phyloP scores from a whole-genome alignment of 345 rosid species.

The Lepidium didymum region DNA sequence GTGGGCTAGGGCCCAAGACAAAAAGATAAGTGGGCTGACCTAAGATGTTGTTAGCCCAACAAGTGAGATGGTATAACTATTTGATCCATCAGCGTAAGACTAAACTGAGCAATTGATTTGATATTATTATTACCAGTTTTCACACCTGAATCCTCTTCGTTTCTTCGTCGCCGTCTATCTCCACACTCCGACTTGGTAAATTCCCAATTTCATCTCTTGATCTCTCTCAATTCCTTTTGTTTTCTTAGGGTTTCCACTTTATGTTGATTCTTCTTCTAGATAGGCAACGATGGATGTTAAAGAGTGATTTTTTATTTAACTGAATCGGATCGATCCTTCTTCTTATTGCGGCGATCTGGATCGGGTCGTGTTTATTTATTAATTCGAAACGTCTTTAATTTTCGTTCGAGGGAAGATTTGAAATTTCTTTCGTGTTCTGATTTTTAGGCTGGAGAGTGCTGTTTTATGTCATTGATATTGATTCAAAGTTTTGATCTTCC shows the following conservation, averaged over 20 bases:
- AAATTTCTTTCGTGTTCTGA: too few species aligned
- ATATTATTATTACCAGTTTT: neutral
- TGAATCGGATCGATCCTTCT: neutral
- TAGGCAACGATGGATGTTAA: neutral
- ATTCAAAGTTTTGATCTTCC: neutral
- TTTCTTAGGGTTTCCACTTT: neutral
- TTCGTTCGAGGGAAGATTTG: too few species aligned
- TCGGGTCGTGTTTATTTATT: too few species aligned
- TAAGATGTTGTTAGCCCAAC: neutral
- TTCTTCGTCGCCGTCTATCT: conserved; percentile 6
- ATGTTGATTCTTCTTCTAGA: neutral
- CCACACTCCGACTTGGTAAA: conserved; percentile 21
- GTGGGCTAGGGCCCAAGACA: too few species aligned
- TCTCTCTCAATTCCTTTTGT: neutral
- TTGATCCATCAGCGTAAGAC: neutral
- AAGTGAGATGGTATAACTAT: neutral
- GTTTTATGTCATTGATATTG: neutral
- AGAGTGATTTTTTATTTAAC: neutral
- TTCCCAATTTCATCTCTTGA: neutral
- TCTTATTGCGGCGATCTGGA: conserved; percentile 2
- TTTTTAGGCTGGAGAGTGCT: neutral
- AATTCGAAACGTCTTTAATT: too few species aligned
- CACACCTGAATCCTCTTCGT: neutral
- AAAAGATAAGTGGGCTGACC: neutral
- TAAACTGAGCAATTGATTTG: neutral